Base-by-base conservation (phyloP, 129 eudicot species). In the Tanacetum coccineum region DNA sequence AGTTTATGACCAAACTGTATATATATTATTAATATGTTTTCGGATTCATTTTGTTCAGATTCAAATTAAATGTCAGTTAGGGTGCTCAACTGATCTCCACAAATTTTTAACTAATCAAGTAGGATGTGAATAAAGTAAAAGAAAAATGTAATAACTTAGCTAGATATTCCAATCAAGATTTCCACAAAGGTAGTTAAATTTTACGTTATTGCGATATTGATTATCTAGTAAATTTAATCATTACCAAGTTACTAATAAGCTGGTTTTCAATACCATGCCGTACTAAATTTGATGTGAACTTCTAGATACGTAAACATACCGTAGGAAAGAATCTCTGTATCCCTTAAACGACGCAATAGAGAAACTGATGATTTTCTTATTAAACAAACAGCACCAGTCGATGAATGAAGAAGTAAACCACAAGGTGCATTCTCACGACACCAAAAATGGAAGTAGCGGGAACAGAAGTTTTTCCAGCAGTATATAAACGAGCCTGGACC, bases 291-390 rank as follows among this genome's bases (percentile, higher is more conserved):
- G 20, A 18, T 36, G 14, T 17, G 22, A 26, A n/a, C 10, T 19
- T 54, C 10, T 44, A 26, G 61, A 49, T 72, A 44, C 5, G 47
- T 32, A 49, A 62, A 66, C 78, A 36, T 82, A 93, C 98, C 89
- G 32, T 70, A 78, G 46, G 78, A 45, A 74, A 88, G 84, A 76
- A 76, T 81, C 71, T 93, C 98, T 64, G 89, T 83, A 46, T 93
- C 87, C 80, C 89, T 95, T 82, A 88, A 56, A 46, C 74, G 51
- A 49, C 98, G 98, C 62, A 86, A 86, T 36, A 93, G 64, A 66
- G 98, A 88, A 80, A 93, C 67, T 40, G 91, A 71, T 53, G 80
- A 76, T 64, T 84, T 84, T 72, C 98, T 86, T 57, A 93, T 80
- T 64, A 93, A 66, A 74, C 91, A 86, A 79, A 93, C 73, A 74